Conservation (phyloP, 2,329 filamentous ascomycete genomes). For the Colletotrichum paranaense region DNA sequence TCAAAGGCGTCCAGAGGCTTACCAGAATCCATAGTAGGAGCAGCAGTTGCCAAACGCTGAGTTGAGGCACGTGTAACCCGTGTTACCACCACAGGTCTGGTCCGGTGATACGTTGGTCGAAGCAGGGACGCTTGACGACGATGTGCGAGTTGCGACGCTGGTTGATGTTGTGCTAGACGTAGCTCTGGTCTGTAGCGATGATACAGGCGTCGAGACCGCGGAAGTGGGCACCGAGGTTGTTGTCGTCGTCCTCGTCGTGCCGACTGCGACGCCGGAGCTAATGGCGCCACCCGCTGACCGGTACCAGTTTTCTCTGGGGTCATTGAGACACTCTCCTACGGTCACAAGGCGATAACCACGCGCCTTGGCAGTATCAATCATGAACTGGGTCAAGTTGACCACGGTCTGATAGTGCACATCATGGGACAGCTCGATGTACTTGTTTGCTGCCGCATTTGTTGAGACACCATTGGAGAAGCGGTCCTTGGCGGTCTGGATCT, state of each 20-base stretch:
- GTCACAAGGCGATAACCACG: conserved; percentile 62
- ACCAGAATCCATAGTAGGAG: conserved; percentile 54
- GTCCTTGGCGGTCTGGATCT: conserved; percentile 56
- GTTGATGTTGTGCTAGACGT: background rate
- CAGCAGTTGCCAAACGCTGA: conserved; percentile 52
- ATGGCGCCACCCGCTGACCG: conserved; percentile 43
- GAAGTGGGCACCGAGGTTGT: background rate
- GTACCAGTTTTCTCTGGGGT: conserved; percentile 65
- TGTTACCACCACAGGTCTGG: conserved; percentile 49
- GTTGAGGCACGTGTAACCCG: conserved; percentile 49
- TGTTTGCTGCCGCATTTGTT: conserved; percentile 38
- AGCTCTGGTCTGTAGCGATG: background rate
- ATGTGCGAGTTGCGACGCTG: background rate
- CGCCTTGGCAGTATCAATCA: conserved; percentile 52
- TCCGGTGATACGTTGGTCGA: conserved; percentile 44
- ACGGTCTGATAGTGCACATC: conserved; percentile 52
- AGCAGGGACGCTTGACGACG: background rate
- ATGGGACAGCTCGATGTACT: conserved; percentile 58
- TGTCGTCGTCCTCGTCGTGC: conserved; percentile 29
- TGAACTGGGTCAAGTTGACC: conserved; percentile 48
- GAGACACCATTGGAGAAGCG: conserved; percentile 52
- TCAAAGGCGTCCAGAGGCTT: conserved; percentile 33
- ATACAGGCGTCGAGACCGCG: background rate
- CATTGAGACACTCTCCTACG: conserved; percentile 67
- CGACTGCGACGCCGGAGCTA: conserved; percentile 27